Conservation (phyloP, 2,329 filamentous ascomycete species). For the Coniochaeta pulveracea region DNA sequence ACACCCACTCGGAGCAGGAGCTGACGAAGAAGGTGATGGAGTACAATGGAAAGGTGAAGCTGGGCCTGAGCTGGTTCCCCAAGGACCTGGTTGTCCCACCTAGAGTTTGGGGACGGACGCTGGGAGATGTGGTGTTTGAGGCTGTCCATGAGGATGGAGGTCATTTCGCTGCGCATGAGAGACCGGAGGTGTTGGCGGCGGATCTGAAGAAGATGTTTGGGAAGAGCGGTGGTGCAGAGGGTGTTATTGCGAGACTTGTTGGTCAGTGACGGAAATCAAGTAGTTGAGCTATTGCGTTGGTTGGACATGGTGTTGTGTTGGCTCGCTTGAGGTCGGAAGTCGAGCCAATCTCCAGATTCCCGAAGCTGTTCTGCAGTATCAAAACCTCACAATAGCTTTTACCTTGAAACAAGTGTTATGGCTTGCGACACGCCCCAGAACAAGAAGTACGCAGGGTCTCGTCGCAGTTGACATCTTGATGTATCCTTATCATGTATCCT, state of each 20-base stretch:
- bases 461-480: no score
- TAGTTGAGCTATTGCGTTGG: no score
- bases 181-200: constrained; percentile 35
- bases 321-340: no score
- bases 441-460: no score
- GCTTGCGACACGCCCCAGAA: no score
- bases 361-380: no score
- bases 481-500: no score
- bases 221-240: constrained; percentile 12
- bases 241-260: neutral
- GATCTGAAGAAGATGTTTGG: constrained; percentile 50
- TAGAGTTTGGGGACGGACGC: constrained; percentile 41
- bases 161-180: constrained; percentile 51
- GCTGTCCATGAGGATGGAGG: constrained; percentile 37
- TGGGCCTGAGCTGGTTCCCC: constrained; percentile 44
- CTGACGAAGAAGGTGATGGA: constrained; percentile 9
- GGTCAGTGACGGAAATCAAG: no score
- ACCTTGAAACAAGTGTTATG: no score
- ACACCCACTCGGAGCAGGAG: constrained; percentile 23
- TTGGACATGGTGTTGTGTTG: no score
- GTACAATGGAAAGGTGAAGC: constrained; percentile 30
- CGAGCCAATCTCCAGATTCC: no score
- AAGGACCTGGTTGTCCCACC: constrained; percentile 44
- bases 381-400: no score
- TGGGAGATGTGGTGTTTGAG: constrained; percentile 51